These are phyloP conservation scores for Penicillium argentinense DNA, from an alignment of 495 filamentous ascomycete species.

Conservation along the genomic window DNA sequence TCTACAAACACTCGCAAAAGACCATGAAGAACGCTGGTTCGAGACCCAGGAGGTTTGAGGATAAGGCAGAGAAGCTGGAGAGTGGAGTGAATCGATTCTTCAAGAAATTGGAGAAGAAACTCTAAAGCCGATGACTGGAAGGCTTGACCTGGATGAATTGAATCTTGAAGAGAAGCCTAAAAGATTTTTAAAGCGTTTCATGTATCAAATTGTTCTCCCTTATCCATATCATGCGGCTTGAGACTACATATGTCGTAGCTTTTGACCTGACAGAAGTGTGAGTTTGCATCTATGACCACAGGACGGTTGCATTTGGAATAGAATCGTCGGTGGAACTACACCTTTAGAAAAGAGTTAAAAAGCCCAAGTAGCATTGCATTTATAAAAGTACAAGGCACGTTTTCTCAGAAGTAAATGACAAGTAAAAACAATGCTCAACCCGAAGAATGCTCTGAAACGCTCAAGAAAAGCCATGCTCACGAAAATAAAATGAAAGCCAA, in stretches of 20 bases:
- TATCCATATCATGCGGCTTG: background rate
- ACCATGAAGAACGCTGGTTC: conserved; percentile 51
- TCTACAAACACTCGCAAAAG: conserved; percentile 50
- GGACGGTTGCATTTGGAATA: background rate
- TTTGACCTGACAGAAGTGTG: background rate
- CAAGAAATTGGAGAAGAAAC: conserved; percentile 87
- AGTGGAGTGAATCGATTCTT: conserved; percentile 76
- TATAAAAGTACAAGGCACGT: conserved; percentile 1
- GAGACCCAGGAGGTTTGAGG: conserved; percentile 61
- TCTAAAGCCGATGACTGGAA: conserved; percentile 43
- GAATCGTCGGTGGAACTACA: too few relatives aligned
- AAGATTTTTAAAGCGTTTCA: background rate
- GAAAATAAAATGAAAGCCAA: conserved; percentile 18
- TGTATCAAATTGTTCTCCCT: background rate
- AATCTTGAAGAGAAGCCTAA: too few relatives aligned
- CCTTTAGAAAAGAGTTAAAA: background rate
- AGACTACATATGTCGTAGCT: background rate
- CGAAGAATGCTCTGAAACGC: conserved; percentile 29
- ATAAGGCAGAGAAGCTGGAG: conserved; percentile 67
- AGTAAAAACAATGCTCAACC: conserved; percentile 20
- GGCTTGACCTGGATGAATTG: too few relatives aligned
- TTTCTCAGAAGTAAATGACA: conserved; percentile 14
- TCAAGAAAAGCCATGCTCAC: conserved; percentile 27
- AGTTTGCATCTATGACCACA: background rate
- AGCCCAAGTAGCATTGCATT: conserved; percentile 7